Conservation (phyloP, 2,329 filamentous ascomycete species). For the Capronia coronata region DNA sequence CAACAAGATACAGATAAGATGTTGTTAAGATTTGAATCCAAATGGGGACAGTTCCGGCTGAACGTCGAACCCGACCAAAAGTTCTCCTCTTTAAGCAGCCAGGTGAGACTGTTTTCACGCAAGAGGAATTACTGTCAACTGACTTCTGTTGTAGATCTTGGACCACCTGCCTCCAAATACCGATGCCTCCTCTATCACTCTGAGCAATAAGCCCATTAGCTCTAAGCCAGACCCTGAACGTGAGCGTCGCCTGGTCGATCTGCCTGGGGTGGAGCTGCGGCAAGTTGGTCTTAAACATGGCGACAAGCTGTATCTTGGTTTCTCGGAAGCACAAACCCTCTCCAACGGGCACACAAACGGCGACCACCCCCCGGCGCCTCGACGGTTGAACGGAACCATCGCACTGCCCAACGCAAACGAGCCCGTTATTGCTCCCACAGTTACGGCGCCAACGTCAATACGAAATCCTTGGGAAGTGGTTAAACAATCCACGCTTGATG, state of each 20-base stretch:
- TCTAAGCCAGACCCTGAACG: slow-evolving; percentile 42
- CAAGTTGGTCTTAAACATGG: slow-evolving; percentile 69
- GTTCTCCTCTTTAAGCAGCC: slow-evolving; percentile 54
- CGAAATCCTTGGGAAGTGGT: slow-evolving; percentile 93
- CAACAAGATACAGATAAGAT: slow-evolving; percentile 43
- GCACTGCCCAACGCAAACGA: slow-evolving; percentile 33
- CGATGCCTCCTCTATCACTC: slow-evolving; percentile 49
- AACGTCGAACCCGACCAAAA: slow-evolving; percentile 66
- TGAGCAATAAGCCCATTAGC: slow-evolving; percentile 57
- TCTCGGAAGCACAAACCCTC: slow-evolving; percentile 52
- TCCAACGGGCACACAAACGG: slow-evolving; percentile 45
- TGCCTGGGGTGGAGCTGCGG: slow-evolving; percentile 51
- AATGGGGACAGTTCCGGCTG: slow-evolving; percentile 86
- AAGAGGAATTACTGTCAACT: neutral
- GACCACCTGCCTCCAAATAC: slow-evolving; percentile 54
- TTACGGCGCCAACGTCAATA: slow-evolving; percentile 45
- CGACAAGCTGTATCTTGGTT: slow-evolving; percentile 82
- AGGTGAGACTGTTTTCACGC: slow-evolving; percentile 32
- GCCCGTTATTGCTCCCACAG: slow-evolving; percentile 33
- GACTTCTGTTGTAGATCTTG: slow-evolving; percentile 39
- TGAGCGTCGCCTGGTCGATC: slow-evolving; percentile 46
- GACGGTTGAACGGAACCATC: slow-evolving; percentile 72
- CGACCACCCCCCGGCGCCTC: slow-evolving; percentile 39
- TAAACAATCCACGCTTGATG: slow-evolving; percentile 78
- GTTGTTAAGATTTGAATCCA: slow-evolving; percentile 80